A percentile compares a stretch with the other conserved stretches of the same genome.
Conservation (phyloP, 768 basidiomycete genomes). For the Tylopilus balloui region DNA sequence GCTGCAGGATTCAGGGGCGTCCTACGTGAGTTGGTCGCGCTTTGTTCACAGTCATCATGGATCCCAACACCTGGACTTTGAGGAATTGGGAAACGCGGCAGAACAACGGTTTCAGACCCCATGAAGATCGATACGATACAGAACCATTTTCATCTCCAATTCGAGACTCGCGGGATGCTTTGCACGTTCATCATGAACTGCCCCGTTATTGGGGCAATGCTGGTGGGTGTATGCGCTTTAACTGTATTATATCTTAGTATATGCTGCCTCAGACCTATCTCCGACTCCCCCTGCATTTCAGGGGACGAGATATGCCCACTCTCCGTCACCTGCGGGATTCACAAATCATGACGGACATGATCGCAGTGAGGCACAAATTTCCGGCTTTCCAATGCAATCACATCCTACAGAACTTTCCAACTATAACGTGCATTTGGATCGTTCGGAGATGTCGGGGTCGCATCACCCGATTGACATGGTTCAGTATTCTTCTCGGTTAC, state of each 20-base stretch:
- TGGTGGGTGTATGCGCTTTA: constrained; percentile 28
- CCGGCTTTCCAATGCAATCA: not conserved
- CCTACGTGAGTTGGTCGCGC: not conserved
- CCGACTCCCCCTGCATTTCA: constrained; percentile 33
- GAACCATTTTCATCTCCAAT: constrained; percentile 7
- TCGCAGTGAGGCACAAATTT: not conserved
- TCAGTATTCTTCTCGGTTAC: not conserved
- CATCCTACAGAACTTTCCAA: constrained; percentile 5
- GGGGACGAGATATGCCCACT: not conserved
- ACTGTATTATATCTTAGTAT: constrained; percentile 1
- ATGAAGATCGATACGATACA: not conserved
- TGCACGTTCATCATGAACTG: constrained; percentile 3
- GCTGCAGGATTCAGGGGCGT: not conserved
- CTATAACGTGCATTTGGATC: not conserved
- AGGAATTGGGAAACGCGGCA: not conserved
- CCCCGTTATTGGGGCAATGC: constrained; percentile 5
- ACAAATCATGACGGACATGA: not conserved
- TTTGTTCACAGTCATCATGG: constrained; percentile 16
- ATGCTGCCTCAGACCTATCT: constrained; percentile 33
- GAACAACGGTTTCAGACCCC: not conserved
- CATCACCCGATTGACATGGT: not conserved
- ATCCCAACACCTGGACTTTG: constrained; percentile 2
- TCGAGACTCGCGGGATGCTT: constrained; percentile 4
- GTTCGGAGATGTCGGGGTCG: not conserved
- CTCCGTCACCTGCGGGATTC: not conserved